Evolutionary conservation across 805 yeast genomes (phyloP).

Genomic region (Kregervanrija pseudodelftensis): DNA sequence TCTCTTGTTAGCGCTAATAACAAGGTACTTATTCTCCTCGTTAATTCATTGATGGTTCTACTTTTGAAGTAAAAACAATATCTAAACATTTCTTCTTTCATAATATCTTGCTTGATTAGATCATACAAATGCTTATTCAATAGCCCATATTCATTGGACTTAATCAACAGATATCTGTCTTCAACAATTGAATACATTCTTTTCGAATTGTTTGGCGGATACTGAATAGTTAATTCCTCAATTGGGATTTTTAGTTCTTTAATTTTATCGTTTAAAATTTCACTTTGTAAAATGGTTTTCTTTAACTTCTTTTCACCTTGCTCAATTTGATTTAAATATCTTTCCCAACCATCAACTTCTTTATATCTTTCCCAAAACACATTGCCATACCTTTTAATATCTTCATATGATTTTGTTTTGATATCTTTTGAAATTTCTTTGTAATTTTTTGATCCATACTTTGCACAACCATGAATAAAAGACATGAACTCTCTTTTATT

Average conservation of each 20-base stretch:
- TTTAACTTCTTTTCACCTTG: slow-evolving; percentile 63
- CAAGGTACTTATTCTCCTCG: slow-evolving; percentile 62
- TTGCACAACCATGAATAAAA: slow-evolving; percentile 63
- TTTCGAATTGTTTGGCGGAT: slow-evolving; percentile 80
- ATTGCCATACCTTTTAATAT: slow-evolving; percentile 49
- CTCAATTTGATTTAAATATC: slow-evolving; percentile 65
- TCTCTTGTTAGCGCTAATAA: slow-evolving; percentile 65
- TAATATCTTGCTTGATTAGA: slow-evolving; percentile 57
- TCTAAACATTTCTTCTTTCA: slow-evolving; percentile 49
- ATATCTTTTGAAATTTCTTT: slow-evolving; percentile 46
- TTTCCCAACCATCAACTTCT: slow-evolving; percentile 64
- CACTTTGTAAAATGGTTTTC: slow-evolving; percentile 47
- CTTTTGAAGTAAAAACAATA: slow-evolving; percentile 72
- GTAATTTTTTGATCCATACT: slow-evolving; percentile 50
- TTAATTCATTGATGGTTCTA: slow-evolving; percentile 64
- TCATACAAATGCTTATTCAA: slow-evolving; percentile 54
- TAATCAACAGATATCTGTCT: slow-evolving; percentile 57
- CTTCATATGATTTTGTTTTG: slow-evolving; percentile 50
- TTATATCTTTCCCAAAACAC: slow-evolving; percentile 57
- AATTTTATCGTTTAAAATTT: slow-evolving; percentile 46
- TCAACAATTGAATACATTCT: slow-evolving; percentile 62
- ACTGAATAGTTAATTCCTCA: slow-evolving; percentile 55
- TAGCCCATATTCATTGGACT: slow-evolving; percentile 61
- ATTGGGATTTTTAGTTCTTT: slow-evolving; percentile 50
- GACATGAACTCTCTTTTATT: slow-evolving; percentile 68